Base-by-base conservation (phyloP, 2,329 filamentous ascomycete species). In the Endoconidiophora laricicola region DNA sequence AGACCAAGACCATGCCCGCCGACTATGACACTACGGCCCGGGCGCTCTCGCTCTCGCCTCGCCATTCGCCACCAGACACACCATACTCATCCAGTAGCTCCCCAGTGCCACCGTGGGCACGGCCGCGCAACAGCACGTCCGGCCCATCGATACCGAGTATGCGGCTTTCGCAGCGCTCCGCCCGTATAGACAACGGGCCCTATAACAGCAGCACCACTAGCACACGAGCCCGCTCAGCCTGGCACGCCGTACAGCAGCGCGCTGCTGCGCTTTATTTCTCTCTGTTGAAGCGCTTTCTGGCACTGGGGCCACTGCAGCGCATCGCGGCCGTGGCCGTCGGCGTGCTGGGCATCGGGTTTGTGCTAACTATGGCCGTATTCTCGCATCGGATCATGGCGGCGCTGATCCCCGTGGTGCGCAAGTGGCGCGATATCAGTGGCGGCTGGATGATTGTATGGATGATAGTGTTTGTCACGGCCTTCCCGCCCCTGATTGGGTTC, bases 401-500 rank as follows among this genome's bases (percentile, higher is more conserved):
- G 64, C 70, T 96, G 49, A 75, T 72, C 10, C 86, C 87, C 5
- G 65, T 79, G 10, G 86, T 88, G 20, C 72, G 79, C 62, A 74
- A 75, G 56, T 95, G 87, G 87, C 78, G 86, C 59, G 72, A 77
- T 26, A 68, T 87, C 4, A 73, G 70, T 1, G 79, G 74, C 48
- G 90, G 86, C 41, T 91, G 78, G 70, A 69, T 75, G 53, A 74
- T 95, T 46, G 70, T 91, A 38, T 94, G 86, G 76, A 62, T 74
- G 29, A 68, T 85, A 57, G 81, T 83, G 36, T 86, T 88, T 62
- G 61, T 74, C 39, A 82, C 87, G 14, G 85, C 81, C 2, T 93
- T 94, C 63, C 88, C 88, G 18, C 88, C 88, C 2, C 65, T 94
- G 58, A 81, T 95, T 55, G 88, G 88, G 12, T 94, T 94, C 69